Percentiles rank a stretch among this genome's conserved stretches.
phyloP scores from a whole-genome alignment of 2,329 filamentous ascomycete genomes.

The Thielaviopsis musarum region DNA sequence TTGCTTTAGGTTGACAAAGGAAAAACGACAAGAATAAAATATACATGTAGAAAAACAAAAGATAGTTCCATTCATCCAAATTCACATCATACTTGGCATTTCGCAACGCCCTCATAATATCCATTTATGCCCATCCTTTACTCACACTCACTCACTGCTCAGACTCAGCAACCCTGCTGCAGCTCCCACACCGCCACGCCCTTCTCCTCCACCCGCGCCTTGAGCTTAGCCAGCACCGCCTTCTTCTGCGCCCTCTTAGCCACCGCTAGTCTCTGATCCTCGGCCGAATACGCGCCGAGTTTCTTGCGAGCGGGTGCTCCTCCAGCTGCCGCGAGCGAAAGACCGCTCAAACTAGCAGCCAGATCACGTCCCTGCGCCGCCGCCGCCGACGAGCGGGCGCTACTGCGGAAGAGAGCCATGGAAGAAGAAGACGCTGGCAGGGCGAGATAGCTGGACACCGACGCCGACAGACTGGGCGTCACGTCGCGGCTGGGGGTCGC shows the following conservation, averaged over 20 bases:
- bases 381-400: background rate
- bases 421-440: background rate
- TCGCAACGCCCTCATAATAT: too few relatives aligned
- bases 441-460: background rate
- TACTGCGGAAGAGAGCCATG: background rate
- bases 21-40: background rate
- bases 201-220: slow-evolving; percentile 29
- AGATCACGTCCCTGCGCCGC: background rate
- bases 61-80: background rate
- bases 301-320: slow-evolving; percentile 40
- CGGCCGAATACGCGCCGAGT: slow-evolving; percentile 40
- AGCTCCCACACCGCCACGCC: slow-evolving; percentile 34
- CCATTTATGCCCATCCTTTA: too few relatives aligned
- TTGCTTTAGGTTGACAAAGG: background rate
- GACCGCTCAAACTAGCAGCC: background rate
- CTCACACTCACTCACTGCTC: background rate
- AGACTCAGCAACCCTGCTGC: slow-evolving; percentile 24
- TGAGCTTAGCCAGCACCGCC: slow-evolving; percentile 35
- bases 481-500: slow-evolving; percentile 4
- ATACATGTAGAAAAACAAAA: background rate
- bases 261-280: slow-evolving; percentile 41
- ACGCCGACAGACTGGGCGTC: background rate
- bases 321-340: slow-evolving; percentile 17
- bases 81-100: too few relatives aligned
- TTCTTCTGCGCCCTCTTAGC: slow-evolving; percentile 35